phyloP scores from a whole-genome alignment of 192 early-diverging fungal genomes.

The Rhizoclosmatium globosum region DNA sequence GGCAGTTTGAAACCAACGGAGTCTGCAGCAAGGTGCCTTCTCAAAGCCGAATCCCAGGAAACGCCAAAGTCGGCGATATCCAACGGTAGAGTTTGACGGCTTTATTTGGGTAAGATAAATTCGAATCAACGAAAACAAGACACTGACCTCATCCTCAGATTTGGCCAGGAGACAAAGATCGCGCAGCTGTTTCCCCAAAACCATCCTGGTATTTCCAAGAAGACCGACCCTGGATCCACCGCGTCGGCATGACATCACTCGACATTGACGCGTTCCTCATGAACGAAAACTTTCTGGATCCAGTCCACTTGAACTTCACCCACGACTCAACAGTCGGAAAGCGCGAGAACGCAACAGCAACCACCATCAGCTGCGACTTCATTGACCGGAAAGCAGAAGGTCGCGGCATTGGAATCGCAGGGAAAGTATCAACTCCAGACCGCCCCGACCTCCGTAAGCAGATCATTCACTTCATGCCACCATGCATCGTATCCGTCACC shows the following conservation, averaged over 20 bases:
- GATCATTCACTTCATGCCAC: neutral
- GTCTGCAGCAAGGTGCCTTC: conserved; percentile 46
- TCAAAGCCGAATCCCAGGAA: conserved; percentile 39
- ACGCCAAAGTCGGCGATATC: conserved; percentile 47
- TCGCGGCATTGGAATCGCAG: conserved; percentile 19
- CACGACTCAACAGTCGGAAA: conserved; percentile 50
- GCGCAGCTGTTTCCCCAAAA: neutral
- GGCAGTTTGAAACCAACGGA: conserved; percentile 53
- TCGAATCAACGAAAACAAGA: neutral
- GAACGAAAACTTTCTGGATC: conserved; percentile 54
- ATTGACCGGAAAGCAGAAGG: neutral
- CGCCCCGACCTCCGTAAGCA: conserved; percentile 15
- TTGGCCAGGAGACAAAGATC: conserved; percentile 45
- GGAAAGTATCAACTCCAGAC: conserved; percentile 18
- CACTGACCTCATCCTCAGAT: neutral
- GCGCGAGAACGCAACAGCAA: conserved; percentile 33
- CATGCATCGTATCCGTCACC: conserved; percentile 6
- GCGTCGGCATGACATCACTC: conserved; percentile 40
- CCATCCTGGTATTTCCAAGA: conserved; percentile 34
- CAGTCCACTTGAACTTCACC: conserved; percentile 43
- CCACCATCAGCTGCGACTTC: conserved; percentile 39
- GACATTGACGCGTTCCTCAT: conserved; percentile 52
- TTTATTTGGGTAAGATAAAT: conserved; percentile 43
- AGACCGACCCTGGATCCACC: conserved; percentile 18
- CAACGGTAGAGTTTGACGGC: conserved; percentile 36